phyloP scores from a whole-genome alignment of 257 asterid genomes.

The Solanum pennellii region DNA sequence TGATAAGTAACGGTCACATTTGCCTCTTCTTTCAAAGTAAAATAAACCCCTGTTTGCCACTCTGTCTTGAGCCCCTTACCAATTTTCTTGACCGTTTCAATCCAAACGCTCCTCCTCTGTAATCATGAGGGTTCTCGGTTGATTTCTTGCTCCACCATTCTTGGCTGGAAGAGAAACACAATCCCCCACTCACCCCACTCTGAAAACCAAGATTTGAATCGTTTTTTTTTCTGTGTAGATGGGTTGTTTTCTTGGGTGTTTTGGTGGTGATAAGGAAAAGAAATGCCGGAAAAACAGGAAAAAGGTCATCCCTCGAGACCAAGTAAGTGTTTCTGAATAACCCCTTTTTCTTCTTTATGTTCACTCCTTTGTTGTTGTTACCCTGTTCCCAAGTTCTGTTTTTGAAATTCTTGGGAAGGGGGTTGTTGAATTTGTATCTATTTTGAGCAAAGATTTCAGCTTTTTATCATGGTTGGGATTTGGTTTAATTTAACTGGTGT shows the following conservation, averaged over 20 bases:
- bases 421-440: not conserved
- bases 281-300: conserved; percentile 45
- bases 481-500: not conserved
- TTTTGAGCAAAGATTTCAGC: not conserved
- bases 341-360: not conserved
- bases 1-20: conserved; percentile 39
- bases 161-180: not conserved
- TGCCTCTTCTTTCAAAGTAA: conserved; percentile 7
- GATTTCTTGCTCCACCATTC: conserved; percentile 6
- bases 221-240: conserved; percentile 9
- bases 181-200: not conserved
- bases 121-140: conserved; percentile 2
- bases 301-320: conserved; percentile 43
- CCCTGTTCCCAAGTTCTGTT: not conserved
- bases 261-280: conserved; percentile 55
- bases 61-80: conserved; percentile 17
- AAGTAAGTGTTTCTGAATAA: conserved; percentile 17
- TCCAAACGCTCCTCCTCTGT: conserved; percentile 3
- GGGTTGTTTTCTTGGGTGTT: conserved; percentile 92
- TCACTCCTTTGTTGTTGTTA: not conserved
- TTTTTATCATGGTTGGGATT: not conserved
- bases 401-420: not conserved
- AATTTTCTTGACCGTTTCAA: conserved; percentile 38
- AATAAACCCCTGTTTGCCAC: conserved; percentile 5
- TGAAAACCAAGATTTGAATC: not conserved